Percentiles rank a stretch among this genome's conserved stretches.
phyloP scores from a whole-genome alignment of 2,329 filamentous ascomycete genomes.

The Exophiala aquamarina region DNA sequence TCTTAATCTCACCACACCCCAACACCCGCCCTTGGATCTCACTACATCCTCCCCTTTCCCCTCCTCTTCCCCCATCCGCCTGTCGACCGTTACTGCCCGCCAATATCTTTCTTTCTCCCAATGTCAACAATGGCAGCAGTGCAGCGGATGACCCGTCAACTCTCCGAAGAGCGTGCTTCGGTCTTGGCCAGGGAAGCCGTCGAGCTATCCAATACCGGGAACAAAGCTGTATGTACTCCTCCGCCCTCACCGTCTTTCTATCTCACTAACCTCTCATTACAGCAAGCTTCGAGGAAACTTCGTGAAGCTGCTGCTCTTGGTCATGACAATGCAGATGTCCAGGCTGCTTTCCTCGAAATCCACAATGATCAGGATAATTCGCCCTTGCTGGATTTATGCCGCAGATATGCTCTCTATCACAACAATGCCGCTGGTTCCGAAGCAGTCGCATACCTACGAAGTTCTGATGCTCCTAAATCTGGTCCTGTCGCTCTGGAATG shows the following conservation, averaged over 20 bases:
- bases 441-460: constrained; percentile 42
- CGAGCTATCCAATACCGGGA: constrained; percentile 45
- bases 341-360: constrained; percentile 46
- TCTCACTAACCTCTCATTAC: constrained; percentile 1
- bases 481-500: constrained; percentile 42
- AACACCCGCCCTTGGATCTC: constrained; percentile 4
- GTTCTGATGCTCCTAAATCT: constrained; percentile 44
- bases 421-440: constrained; percentile 46
- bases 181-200: constrained; percentile 48
- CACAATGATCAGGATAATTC: constrained; percentile 34
- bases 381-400: constrained; percentile 45
- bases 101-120: not conserved
- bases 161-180: constrained; percentile 46
- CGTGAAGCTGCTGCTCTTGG: constrained; percentile 50
- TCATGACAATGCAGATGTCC: constrained; percentile 45
- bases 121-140: constrained; percentile 24
- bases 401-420: constrained; percentile 41
- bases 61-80: not conserved
- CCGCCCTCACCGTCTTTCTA: constrained; percentile 1
- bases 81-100: not conserved
- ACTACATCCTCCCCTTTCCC: constrained; percentile 2
- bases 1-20: constrained; percentile 21
- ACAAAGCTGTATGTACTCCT: constrained; percentile 42
- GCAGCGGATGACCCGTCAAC: constrained; percentile 26
- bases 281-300: constrained; percentile 49